Conservation (phyloP, 441 rosid genomes). For the Raphanus hybrid region DNA sequence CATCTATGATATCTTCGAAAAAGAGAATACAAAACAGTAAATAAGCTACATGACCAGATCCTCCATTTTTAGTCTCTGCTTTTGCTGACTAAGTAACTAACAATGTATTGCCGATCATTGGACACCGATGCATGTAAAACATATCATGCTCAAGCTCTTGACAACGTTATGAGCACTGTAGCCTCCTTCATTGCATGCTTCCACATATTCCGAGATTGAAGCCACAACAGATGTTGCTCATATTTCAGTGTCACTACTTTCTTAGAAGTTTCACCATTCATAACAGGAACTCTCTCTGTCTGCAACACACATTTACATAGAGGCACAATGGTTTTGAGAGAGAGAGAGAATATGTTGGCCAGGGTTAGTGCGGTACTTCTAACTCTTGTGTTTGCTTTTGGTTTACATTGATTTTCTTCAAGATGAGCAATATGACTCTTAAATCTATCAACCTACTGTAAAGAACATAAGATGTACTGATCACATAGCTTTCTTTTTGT, state of each 20-base stretch:
- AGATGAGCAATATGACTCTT: constrained; percentile 96
- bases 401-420: constrained; percentile 88
- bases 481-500: background rate
- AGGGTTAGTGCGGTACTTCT: constrained; percentile 38
- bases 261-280: constrained; percentile 51
- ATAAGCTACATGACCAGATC: no score
- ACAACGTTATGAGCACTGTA: no score
- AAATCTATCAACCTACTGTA: constrained; percentile 87
- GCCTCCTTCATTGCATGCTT: constrained; percentile 37
- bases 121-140: no score
- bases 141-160: no score
- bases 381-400: constrained; percentile 47
- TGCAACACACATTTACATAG: constrained; percentile 19
- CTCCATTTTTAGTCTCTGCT: no score
- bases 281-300: constrained; percentile 77
- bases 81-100: no score
- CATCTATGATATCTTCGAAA: no score
- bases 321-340: no score
- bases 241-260: no score
- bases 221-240: constrained; percentile 60
- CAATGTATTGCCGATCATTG: no score
- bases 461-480: constrained; percentile 21
- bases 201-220: constrained; percentile 53
- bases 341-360: no score
- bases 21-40: no score